phyloP scores from a whole-genome alignment of 345 rosid genomes.

The Theobroma cacao region DNA sequence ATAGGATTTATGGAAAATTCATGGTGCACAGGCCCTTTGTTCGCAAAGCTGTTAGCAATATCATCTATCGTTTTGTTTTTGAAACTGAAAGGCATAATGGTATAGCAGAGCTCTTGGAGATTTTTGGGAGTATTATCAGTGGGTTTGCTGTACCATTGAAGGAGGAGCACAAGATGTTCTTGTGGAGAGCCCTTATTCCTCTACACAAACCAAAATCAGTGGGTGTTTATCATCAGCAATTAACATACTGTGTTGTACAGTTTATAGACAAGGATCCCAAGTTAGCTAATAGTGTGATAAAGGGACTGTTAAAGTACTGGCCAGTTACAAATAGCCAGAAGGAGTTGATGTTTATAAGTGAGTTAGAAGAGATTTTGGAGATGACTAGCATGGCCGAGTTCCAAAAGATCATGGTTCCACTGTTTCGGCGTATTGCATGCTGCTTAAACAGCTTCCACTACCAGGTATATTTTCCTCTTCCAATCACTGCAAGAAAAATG shows the following conservation, averaged over 20 bases:
- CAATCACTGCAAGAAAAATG: not conserved
- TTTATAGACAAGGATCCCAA: conserved; percentile 71
- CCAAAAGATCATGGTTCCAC: conserved; percentile 55
- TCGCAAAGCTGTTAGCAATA: conserved; percentile 66
- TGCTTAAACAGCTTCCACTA: conserved; percentile 77
- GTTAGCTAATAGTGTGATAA: conserved; percentile 50
- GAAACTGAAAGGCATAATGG: conserved; percentile 75
- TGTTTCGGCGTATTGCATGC: conserved; percentile 62
- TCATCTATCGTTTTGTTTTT: conserved; percentile 64
- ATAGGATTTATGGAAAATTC: conserved; percentile 68
- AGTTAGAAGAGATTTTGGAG: conserved; percentile 79
- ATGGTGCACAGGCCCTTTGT: conserved; percentile 75
- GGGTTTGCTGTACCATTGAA: conserved; percentile 82
- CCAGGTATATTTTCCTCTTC: conserved; percentile 43
- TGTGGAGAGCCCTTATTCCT: conserved; percentile 65
- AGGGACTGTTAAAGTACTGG: conserved; percentile 76
- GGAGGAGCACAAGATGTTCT: conserved; percentile 68
- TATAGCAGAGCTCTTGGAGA: conserved; percentile 74
- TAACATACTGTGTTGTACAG: conserved; percentile 69
- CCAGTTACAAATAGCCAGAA: conserved; percentile 81
- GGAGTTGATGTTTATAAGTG: conserved; percentile 82
- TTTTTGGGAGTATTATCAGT: conserved; percentile 71
- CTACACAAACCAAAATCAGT: conserved; percentile 75
- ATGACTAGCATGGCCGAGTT: conserved; percentile 57
- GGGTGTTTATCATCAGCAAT: conserved; percentile 73